These are phyloP conservation scores for Syzygium aromaticum DNA, from an alignment of 345 rosid genomes.

Conservation along the genomic window DNA sequence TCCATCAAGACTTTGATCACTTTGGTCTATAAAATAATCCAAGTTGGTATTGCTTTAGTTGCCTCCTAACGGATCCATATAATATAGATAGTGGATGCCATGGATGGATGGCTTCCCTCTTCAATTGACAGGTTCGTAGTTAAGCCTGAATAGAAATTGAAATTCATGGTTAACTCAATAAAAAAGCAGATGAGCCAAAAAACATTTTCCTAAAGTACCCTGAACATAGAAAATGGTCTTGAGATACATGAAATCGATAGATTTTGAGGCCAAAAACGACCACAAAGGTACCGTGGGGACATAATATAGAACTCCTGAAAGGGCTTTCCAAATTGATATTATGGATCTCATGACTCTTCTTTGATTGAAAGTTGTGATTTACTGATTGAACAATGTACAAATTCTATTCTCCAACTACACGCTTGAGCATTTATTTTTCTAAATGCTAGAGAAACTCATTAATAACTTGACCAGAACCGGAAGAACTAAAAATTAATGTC, in stretches of 20 bases:
- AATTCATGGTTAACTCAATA: neutral
- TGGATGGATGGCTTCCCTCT: neutral
- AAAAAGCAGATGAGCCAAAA: neutral
- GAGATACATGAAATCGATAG: too few species aligned
- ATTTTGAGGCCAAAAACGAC: neutral
- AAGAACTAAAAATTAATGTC: too few species aligned
- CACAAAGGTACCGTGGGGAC: fast-evolving
- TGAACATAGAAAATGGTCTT: neutral
- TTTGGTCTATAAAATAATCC: neutral
- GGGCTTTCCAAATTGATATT: neutral
- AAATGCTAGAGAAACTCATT: neutral
- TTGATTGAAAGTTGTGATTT: neutral
- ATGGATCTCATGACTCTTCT: neutral
- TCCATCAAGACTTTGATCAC: neutral
- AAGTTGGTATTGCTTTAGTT: neutral
- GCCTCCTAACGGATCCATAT: neutral
- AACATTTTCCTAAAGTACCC: neutral
- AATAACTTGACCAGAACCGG: too few species aligned
- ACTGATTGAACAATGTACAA: neutral
- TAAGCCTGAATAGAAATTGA: neutral
- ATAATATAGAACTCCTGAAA: neutral
- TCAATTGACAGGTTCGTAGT: neutral
- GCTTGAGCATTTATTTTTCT: neutral
- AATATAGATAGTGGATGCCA: neutral
- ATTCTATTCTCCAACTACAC: neutral